A percentile compares a stretch with the other conserved stretches of the same genome.
phyloP scores from a whole-genome alignment of 2,329 filamentous ascomycete species.

The Trichoderma sp. region DNA sequence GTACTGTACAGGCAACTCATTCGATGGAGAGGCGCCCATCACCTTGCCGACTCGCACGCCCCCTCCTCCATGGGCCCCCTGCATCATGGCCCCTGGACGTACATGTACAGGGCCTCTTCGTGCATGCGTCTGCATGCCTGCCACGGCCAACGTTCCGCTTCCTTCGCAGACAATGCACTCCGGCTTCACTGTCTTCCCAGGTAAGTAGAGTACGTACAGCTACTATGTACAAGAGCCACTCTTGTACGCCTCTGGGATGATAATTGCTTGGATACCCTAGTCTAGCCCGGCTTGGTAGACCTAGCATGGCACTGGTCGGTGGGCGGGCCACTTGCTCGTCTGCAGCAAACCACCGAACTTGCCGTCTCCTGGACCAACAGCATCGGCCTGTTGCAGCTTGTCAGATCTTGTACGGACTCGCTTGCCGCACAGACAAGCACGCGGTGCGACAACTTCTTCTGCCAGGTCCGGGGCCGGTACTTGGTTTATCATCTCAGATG shows the following conservation, averaged over 20 bases:
- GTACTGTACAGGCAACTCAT: neutral
- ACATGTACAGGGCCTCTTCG: slow-evolving; percentile 15
- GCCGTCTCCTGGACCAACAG: slow-evolving; percentile 18
- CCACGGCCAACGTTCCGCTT: slow-evolving; percentile 19
- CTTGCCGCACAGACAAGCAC: slow-evolving; percentile 10
- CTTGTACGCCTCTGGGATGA: slow-evolving; percentile 18
- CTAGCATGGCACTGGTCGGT: slow-evolving; percentile 5
- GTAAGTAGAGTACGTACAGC: neutral
- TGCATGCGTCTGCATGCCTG: slow-evolving; percentile 19
- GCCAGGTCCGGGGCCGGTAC: slow-evolving; percentile 13
- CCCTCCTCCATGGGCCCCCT: slow-evolving; percentile 11
- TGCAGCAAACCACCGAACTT: slow-evolving; percentile 19
- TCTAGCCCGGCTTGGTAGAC: slow-evolving; percentile 12
- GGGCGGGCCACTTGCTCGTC: slow-evolving; percentile 15
- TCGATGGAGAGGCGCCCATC: slow-evolving; percentile 7
- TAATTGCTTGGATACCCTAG: slow-evolving; percentile 19
- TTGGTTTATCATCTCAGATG: slow-evolving; percentile 15
- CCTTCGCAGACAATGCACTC: slow-evolving; percentile 18
- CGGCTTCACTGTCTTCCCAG: neutral
- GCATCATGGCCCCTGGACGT: slow-evolving; percentile 17
- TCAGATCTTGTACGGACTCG: slow-evolving; percentile 18
- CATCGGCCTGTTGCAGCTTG: slow-evolving; percentile 18
- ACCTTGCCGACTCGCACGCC: slow-evolving; percentile 7
- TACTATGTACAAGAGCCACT: slow-evolving; percentile 14
- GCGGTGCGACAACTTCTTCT: slow-evolving; percentile 8